A percentile compares a stretch with the other conserved stretches of the same genome.
These are phyloP conservation scores for Termitomyces sp. DNA, from an alignment of 768 basidiomycete genomes.

Conservation along the genomic window DNA sequence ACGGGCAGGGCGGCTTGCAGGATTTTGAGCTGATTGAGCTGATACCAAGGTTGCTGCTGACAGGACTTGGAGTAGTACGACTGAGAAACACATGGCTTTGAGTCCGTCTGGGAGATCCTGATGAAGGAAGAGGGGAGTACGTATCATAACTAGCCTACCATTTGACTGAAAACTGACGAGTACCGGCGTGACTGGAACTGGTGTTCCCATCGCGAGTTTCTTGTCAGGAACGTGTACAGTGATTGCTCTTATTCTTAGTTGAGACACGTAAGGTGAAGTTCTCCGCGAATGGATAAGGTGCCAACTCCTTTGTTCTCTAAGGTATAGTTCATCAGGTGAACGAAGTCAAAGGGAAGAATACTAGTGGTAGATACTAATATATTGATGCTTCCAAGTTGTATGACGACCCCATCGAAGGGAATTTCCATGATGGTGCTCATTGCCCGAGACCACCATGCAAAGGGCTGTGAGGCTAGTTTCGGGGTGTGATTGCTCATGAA, in stretches of 20 bases:
- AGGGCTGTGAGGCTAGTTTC: no score
- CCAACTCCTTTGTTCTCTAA: background rate
- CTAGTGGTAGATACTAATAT: background rate
- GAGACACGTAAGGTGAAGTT: background rate
- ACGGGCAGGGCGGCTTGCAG: background rate
- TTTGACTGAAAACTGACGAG: background rate
- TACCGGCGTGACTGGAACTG: background rate
- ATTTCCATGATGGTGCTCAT: background rate
- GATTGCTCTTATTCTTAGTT: background rate
- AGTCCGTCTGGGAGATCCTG: background rate
- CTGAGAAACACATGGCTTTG: constrained; percentile 5
- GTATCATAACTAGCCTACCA: background rate
- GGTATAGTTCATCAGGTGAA: no score
- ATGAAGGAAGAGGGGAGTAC: background rate
- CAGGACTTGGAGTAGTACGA: constrained; percentile 4
- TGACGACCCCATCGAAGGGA: background rate
- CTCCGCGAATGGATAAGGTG: no score
- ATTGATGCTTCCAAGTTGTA: background rate
- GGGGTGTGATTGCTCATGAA: no score
- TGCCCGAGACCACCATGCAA: no score
- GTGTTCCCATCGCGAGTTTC: background rate
- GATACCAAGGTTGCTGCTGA: constrained; percentile 14
- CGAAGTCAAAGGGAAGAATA: no score
- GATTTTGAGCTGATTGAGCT: constrained; percentile 21
- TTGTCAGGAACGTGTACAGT: background rate